Conservation (phyloP, 2,329 filamentous ascomycete species). For the Lojkania enalia region DNA sequence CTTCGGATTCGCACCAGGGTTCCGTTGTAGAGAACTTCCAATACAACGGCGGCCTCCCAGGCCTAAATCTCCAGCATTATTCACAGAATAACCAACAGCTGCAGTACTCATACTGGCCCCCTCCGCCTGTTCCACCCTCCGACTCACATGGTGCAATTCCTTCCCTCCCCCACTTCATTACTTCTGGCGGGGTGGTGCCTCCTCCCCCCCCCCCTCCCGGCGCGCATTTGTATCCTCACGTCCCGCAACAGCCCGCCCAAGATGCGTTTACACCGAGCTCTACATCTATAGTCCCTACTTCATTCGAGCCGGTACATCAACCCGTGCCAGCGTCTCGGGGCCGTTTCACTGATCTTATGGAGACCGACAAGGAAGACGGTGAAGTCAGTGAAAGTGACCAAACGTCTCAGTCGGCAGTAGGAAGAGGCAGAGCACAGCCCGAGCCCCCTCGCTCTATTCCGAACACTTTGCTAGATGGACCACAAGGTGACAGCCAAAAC, state of each 20-base stretch:
- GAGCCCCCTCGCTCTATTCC: slow-evolving; percentile 32
- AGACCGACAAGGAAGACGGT: slow-evolving; percentile 67
- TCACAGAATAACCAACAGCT: slow-evolving; percentile 29
- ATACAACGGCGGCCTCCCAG: slow-evolving; percentile 22
- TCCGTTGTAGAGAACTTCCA: slow-evolving; percentile 20
- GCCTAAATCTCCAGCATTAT: slow-evolving; percentile 29
- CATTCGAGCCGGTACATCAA: slow-evolving; percentile 12
- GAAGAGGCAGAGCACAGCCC: slow-evolving; percentile 10
- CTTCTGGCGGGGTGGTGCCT: slow-evolving; percentile 9
- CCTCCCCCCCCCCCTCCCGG: slow-evolving; percentile 12
- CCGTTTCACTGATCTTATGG: slow-evolving; percentile 35
- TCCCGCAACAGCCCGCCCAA: slow-evolving; percentile 7
- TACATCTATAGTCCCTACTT: slow-evolving; percentile 3
- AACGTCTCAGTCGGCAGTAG: slow-evolving; percentile 16
- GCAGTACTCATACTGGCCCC: slow-evolving; percentile 17
- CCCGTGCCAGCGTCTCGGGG: slow-evolving; percentile 12
- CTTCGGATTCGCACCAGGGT: slow-evolving; percentile 17
- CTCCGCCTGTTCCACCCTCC: slow-evolving; percentile 5
- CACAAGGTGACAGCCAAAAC: neutral
- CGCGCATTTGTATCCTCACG: slow-evolving; percentile 2
- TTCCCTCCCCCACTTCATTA: slow-evolving; percentile 22
- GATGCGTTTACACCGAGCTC: slow-evolving; percentile 2
- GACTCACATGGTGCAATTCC: slow-evolving; percentile 3
- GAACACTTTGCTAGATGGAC: neutral
- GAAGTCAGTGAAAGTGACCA: slow-evolving; percentile 67